Percentiles rank a stretch among this genome's conserved stretches.
phyloP scores from a whole-genome alignment of 2,329 filamentous ascomycete genomes.

The Cryphonectria radicalis region DNA sequence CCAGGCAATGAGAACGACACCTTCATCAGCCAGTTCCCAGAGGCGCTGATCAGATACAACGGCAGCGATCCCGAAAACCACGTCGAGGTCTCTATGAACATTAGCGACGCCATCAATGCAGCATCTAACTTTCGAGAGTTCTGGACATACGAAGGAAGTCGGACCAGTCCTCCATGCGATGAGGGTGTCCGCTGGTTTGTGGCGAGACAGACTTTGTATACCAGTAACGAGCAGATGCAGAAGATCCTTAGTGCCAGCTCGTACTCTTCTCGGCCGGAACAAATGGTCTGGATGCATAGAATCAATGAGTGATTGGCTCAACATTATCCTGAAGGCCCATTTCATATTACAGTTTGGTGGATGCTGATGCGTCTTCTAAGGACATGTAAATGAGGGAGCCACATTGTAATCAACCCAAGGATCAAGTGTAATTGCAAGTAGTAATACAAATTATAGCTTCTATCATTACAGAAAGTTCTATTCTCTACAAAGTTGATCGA shows the following conservation, averaged over 20 bases:
- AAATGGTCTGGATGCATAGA: conserved; percentile 52
- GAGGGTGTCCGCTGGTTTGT: conserved; percentile 52
- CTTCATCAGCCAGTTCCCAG: conserved; percentile 49
- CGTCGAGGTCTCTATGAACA: conserved; percentile 34
- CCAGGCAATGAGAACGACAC: conserved; percentile 43
- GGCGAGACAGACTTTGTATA: conserved; percentile 38
- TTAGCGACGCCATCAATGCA: conserved; percentile 40
- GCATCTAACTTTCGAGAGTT: conserved; percentile 48
- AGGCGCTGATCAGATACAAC: conserved; percentile 43
- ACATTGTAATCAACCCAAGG: not conserved
- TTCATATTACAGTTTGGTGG: not conserved
- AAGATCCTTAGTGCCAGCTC: conserved; percentile 48
- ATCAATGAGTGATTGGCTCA: conserved; percentile 43
- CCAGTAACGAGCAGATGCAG: conserved; percentile 52
- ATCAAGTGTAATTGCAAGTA: not conserved
- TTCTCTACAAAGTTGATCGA: not conserved
- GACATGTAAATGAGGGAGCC: not conserved
- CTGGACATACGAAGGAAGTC: conserved; percentile 53
- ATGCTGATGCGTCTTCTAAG: not conserved
- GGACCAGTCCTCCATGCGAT: conserved; percentile 52
- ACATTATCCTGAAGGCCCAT: not conserved
- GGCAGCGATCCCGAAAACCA: conserved; percentile 33
- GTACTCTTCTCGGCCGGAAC: conserved; percentile 48
- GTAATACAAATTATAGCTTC: not conserved
- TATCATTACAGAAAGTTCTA: not conserved